Conservation (phyloP, 148 eudicot genomes). For the Vaccinium myrtillus region DNA sequence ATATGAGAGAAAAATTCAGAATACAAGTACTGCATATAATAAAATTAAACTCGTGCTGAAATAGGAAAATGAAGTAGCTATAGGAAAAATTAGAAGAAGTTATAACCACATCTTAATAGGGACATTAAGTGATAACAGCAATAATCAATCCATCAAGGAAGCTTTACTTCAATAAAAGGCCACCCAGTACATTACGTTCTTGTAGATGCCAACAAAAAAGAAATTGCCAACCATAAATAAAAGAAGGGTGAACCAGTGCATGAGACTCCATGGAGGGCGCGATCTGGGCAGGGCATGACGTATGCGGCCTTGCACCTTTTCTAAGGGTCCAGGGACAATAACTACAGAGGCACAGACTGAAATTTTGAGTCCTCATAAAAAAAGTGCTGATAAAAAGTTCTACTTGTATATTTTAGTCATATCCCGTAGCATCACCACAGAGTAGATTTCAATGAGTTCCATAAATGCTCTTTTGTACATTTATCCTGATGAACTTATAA, state of each 20-base stretch:
- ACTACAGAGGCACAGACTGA: background rate
- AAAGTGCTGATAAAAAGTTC: background rate
- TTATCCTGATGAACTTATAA: background rate
- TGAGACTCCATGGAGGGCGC: background rate
- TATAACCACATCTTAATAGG: conserved; percentile 1
- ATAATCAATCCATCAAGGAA: background rate
- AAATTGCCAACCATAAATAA: background rate
- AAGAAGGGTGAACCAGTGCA: background rate
- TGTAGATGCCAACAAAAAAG: background rate
- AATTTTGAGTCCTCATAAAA: background rate
- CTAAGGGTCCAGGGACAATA: background rate
- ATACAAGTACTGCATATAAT: background rate
- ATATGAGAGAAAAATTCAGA: background rate
- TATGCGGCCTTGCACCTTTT: background rate
- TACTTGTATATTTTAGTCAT: background rate
- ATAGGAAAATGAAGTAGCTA: background rate
- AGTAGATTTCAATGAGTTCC: conserved; percentile 2
- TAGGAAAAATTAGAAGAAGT: background rate
- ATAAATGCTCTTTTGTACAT: background rate
- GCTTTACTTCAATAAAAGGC: background rate
- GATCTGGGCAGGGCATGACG: background rate
- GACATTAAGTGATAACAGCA: background rate
- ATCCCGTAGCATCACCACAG: background rate
- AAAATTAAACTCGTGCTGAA: background rate
- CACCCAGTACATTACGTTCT: background rate